These are phyloP conservation scores for Talaromyces pinophilus DNA, from an alignment of 2,329 filamentous ascomycete genomes.

Conservation along the genomic window DNA sequence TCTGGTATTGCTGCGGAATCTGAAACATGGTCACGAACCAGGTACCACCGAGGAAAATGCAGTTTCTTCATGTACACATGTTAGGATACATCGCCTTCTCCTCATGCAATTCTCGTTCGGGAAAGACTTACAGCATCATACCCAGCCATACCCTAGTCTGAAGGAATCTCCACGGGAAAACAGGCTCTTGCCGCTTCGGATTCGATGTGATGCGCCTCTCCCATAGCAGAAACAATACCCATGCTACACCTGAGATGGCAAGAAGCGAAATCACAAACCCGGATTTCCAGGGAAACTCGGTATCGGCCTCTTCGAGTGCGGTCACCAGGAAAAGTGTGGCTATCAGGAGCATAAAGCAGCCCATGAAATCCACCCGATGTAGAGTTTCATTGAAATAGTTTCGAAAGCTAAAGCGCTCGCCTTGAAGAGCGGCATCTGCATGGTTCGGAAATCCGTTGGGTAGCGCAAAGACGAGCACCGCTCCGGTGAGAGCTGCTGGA, in stretches of 20 bases:
- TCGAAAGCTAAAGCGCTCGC: slow-evolving; percentile 3
- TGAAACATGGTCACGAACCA: slow-evolving; percentile 32
- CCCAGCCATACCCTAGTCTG: slow-evolving; percentile 24
- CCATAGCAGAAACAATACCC: slow-evolving; percentile 6
- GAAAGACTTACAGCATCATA: slow-evolving; percentile 24
- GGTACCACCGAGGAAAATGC: slow-evolving; percentile 36
- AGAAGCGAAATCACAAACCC: slow-evolving; percentile 20
- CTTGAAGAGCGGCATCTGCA: background rate
- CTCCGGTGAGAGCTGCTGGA: background rate
- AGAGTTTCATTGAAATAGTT: background rate
- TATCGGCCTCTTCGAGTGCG: slow-evolving; percentile 17
- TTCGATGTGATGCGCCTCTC: background rate
- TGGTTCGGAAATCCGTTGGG: slow-evolving; percentile 9
- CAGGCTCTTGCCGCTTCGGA: slow-evolving; percentile 19
- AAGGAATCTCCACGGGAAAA: slow-evolving; percentile 24
- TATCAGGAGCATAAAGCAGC: background rate
- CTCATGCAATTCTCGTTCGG: background rate
- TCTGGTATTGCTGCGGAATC: slow-evolving; percentile 3
- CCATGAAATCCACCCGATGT: slow-evolving; percentile 1
- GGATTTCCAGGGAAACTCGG: slow-evolving; percentile 25
- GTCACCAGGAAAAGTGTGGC: slow-evolving; percentile 21
- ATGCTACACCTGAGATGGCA: background rate
- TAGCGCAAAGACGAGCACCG: background rate
- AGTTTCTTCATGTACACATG: background rate
- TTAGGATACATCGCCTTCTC: background rate